These are phyloP conservation scores for Echinosophora koreensis DNA, from an alignment of 306 rosid genomes.

Conservation along the genomic window DNA sequence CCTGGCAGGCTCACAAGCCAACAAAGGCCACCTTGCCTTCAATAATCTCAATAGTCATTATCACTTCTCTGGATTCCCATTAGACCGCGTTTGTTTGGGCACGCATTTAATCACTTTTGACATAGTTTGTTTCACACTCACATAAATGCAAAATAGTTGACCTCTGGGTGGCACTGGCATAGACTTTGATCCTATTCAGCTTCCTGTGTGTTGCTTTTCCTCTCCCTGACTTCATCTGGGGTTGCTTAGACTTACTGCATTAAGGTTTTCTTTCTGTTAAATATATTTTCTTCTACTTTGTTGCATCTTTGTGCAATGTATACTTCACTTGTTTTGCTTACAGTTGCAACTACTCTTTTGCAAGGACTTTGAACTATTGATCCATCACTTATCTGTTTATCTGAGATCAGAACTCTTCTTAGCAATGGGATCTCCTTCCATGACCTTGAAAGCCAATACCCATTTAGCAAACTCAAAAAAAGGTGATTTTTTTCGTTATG, in stretches of 20 bases:
- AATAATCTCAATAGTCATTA: neutral
- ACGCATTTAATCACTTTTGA: no score
- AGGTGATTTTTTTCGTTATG: constrained; percentile 49
- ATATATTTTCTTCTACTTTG: constrained; percentile 4
- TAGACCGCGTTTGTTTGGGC: neutral
- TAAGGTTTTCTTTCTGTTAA: constrained; percentile 23
- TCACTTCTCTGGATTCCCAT: no score
- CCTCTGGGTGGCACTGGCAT: neutral
- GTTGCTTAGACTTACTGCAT: constrained; percentile 33
- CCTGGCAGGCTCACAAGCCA: constrained; percentile 49
- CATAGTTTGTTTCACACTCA: neutral
- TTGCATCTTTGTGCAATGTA: constrained; percentile 51
- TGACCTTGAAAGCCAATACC: constrained; percentile 55
- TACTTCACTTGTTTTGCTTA: constrained; percentile 44
- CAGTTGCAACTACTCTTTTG: constrained; percentile 18
- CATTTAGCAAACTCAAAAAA: constrained; percentile 50
- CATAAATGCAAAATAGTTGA: neutral
- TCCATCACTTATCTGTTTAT: constrained; percentile 21
- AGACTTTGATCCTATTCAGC: constrained; percentile 21
- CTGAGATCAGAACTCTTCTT: neutral
- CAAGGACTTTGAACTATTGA: constrained; percentile 35
- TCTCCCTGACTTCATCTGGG: neutral
- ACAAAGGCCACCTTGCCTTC: constrained; percentile 47
- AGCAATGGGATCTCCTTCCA: constrained; percentile 71
- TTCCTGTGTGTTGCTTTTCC: neutral